Evolutionary conservation across 2,329 filamentous ascomycete species (phyloP).

Genomic region (Exophiala dermatitidis): DNA sequence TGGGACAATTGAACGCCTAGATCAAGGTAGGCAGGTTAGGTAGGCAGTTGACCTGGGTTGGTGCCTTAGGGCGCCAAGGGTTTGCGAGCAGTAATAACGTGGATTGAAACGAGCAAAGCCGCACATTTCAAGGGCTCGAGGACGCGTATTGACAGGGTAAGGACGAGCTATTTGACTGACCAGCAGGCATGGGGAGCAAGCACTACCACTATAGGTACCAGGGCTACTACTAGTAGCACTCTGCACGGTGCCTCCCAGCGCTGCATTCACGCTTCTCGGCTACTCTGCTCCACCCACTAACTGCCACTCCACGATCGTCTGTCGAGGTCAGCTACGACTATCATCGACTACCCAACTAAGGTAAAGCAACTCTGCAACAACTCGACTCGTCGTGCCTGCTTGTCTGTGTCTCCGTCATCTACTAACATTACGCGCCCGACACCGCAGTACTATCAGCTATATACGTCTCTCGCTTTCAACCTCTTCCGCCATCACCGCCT

Average conservation of each 20-base stretch:
- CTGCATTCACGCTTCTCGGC: slow-evolving; percentile 11
- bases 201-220: neutral
- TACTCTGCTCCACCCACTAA: slow-evolving; percentile 19
- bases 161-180: too few species aligned
- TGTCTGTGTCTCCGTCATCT: neutral
- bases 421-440: neutral
- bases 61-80: too few species aligned
- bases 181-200: too few species aligned
- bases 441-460: neutral
- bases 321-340: slow-evolving; percentile 9
- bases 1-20: neutral
- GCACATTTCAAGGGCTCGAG: too few species aligned
- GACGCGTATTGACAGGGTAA: too few species aligned
- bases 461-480: neutral
- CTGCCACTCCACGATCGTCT: slow-evolving; percentile 20
- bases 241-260: neutral
- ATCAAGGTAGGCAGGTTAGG: neutral
- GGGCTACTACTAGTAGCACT: neutral
- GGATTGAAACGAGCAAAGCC: too few species aligned
- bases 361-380: neutral
- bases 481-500: neutral
- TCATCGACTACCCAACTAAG: slow-evolving; percentile 6
- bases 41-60: too few species aligned
- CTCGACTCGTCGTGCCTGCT: slow-evolving; percentile 3
- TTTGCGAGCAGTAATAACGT: too few species aligned